phyloP scores from a whole-genome alignment of 306 rosid genomes.

The Quercus ilex region DNA sequence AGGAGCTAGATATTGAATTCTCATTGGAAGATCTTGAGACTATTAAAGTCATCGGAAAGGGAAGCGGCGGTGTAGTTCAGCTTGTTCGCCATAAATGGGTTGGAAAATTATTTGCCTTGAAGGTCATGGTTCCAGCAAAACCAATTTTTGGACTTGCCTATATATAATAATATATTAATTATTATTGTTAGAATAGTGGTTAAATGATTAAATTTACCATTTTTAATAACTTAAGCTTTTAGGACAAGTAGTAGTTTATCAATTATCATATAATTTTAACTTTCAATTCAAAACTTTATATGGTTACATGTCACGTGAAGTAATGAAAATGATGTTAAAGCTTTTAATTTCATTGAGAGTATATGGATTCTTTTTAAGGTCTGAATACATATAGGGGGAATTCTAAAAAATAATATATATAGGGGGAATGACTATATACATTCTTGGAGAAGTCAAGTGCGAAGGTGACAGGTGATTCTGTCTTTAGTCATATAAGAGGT shows the following conservation, averaged over 20 bases:
- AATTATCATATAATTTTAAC: background rate
- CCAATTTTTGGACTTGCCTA: conserved; percentile 16
- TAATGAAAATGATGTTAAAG: background rate
- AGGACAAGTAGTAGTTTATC: no score
- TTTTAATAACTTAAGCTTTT: no score
- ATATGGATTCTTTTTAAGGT: background rate
- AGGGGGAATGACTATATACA: background rate
- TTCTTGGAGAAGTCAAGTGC: background rate
- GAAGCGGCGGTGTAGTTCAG: conserved; percentile 96
- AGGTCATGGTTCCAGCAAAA: conserved; percentile 45
- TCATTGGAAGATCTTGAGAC: conserved; percentile 87
- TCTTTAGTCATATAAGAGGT: background rate
- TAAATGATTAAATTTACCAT: no score
- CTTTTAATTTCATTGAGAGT: background rate
- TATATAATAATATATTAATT: background rate
- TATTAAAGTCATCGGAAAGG: conserved; percentile 88
- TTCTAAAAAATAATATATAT: no score
- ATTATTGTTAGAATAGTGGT: background rate
- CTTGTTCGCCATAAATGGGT: conserved; percentile 98
- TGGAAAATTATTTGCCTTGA: conserved; percentile 82
- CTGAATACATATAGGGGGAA: background rate
- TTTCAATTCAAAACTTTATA: background rate
- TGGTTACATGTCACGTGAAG: conserved; percentile 4
- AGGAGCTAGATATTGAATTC: conserved; percentile 73
- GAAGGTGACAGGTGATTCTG: background rate